Conservation (phyloP, 2,329 filamentous ascomycete genomes). For the Diaporthe sp. region DNA sequence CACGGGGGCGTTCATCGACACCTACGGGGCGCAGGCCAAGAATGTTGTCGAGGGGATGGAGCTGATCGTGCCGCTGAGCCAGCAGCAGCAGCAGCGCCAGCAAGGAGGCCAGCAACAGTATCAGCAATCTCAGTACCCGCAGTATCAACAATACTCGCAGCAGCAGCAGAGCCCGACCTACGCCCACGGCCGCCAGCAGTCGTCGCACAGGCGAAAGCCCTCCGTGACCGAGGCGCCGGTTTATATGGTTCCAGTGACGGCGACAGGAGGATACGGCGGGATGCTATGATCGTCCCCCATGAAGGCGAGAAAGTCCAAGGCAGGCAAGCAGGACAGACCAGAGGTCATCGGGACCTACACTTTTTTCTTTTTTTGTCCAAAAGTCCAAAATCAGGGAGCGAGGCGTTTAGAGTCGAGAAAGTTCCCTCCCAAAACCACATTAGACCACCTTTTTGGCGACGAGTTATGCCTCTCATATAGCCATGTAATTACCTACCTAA, state of each 20-base stretch:
- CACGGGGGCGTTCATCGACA: slow-evolving; percentile 8
- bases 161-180: neutral
- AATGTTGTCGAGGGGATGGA: slow-evolving; percentile 18
- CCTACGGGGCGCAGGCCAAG: slow-evolving; percentile 3
- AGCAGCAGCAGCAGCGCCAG: neutral
- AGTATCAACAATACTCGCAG: neutral
- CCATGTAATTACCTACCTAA: slow-evolving; percentile 22
- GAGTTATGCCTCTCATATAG: neutral
- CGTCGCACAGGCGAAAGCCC: slow-evolving; percentile 13
- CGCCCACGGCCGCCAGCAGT: slow-evolving; percentile 2
- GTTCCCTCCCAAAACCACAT: neutral
- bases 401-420: slow-evolving; percentile 25
- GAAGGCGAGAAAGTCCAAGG: neutral
- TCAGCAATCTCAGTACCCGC: neutral
- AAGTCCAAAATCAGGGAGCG: neutral
- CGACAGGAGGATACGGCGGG: slow-evolving; percentile 5
- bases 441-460: slow-evolving; percentile 5
- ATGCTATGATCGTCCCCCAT: slow-evolving; percentile 2
- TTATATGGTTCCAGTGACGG: neutral
- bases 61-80: slow-evolving; percentile 16
- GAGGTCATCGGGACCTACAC: neutral
- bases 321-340: neutral
- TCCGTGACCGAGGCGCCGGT: slow-evolving; percentile 7
- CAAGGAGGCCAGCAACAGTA: neutral
- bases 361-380: neutral